phyloP scores from a whole-genome alignment of 2,329 filamentous ascomycete genomes.

The Geoglossum cookeanum region DNA sequence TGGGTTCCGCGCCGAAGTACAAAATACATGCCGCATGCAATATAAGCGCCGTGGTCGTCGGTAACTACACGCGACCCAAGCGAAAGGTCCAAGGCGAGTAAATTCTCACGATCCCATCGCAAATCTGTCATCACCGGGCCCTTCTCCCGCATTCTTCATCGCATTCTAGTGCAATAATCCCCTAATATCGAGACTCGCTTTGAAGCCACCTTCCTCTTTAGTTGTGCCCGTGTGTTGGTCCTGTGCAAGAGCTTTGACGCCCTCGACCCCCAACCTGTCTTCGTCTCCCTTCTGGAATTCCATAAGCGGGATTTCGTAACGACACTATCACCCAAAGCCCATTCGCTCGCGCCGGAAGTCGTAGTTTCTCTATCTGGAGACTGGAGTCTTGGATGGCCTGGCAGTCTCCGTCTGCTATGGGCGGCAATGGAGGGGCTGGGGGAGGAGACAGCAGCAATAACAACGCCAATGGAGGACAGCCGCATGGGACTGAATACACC shows the following conservation, averaged over 20 bases:
- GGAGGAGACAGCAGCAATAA: constrained; percentile 20
- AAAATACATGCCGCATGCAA: no score
- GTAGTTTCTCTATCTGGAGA: not conserved
- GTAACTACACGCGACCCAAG: not conserved
- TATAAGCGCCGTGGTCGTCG: not conserved
- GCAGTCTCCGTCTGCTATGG: constrained; percentile 47
- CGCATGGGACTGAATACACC: constrained; percentile 50
- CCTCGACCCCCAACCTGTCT: not conserved
- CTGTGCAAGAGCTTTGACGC: not conserved
- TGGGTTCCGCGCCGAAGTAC: no score
- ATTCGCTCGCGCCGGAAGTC: not conserved
- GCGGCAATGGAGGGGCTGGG: constrained; percentile 32
- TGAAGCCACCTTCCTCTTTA: not conserved
- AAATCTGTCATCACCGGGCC: not conserved
- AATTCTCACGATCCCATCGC: not conserved
- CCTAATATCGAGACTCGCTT: not conserved
- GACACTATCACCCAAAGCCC: not conserved
- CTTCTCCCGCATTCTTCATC: not conserved
- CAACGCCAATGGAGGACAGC: constrained; percentile 24
- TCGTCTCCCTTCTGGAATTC: not conserved
- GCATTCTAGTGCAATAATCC: not conserved
- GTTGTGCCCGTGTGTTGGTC: not conserved
- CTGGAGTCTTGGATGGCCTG: constrained; percentile 34
- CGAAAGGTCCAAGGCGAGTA: not conserved
- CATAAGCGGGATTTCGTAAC: not conserved